Base-by-base conservation (phyloP, 2,329 filamentous ascomycete genomes). In the Amauroascus niger region DNA sequence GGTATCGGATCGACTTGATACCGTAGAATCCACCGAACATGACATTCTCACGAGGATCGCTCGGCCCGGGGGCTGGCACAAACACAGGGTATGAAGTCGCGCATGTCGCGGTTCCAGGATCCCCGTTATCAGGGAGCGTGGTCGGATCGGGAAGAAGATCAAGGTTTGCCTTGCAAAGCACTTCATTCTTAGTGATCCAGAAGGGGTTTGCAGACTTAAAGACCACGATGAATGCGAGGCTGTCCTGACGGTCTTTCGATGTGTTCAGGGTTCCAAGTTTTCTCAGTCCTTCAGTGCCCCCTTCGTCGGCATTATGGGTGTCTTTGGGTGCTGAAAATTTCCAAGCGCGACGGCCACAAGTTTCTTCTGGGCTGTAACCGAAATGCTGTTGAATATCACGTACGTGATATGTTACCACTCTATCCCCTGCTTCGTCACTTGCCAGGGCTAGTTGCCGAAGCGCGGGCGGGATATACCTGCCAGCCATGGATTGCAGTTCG, bases 141-240 rank as follows among this genome's bases (percentile, higher is more conserved):
- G 8, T n/a, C 2, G 24, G 22, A 14, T 32, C 24, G 16, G 48
- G 48, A 14, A 58, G 56, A 9, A 58, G 45, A 22, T 55, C 41
- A 16, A 53, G 16, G 18, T 52, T 54, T 14, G 39, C 9, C 13
- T 50, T 45, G 47, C 56, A 58, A 30, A 58, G 41, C 14, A 56
- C 32, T 44, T 54, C 56, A 4, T 43, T 44, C 28, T 52, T 54
- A 6, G 49, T 45, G 14, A 33, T n/a, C 56, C 56, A 58, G 35
- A 41, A 54, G 6, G 56, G 53, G 7, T 58, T 41, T 1, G 40
- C 49, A 2, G 33, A 5, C 20, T 41, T 14, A 32, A 39, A 55
- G 7, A 58, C n/a, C 6, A 54, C 9, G 26, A 56, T 54, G 35
- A 54, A 56, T 9, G 55, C 52, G 18, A 57, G 43, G 13, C 44